Evolutionary conservation across 2,329 filamentous ascomycete genomes (phyloP), one percentile per base, ranked within the genome.

Genomic region (Aureobasidium sp.): DNA sequence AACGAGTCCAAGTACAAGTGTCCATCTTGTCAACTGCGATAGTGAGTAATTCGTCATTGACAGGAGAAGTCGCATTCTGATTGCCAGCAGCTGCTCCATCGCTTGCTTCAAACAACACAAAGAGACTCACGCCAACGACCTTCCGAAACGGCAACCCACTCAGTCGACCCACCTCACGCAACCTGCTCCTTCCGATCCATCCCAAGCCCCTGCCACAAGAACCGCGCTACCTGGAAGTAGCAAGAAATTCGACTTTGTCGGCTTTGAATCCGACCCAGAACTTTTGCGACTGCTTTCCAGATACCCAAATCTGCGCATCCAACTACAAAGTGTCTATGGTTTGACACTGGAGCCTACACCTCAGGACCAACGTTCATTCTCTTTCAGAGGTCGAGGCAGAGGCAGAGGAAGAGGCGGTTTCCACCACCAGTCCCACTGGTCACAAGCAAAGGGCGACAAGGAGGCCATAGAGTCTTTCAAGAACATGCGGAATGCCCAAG

Each of bases 1-100:
- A 67, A 71, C 50, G 72, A 74, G n/a, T 76, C 76, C 52, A 80
- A 79, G 67, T 80, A 80, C 73, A 79, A 78, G 70, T 80, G 78
- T 66, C 76, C 77, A n/a, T 72, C 73, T 25, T 80, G 78, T 66
- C 69, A 73, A 63, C 64, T 78, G 36, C 76, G 74, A 69, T 80
- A 79, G 77, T 79, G 68, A 27, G 72, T 66, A 34, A 9, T 3
- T 30, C 25, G n/a, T 42, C 9, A 7, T 13, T 9, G 16, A 30
- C 2, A 42, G 36, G 15, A n/a, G 13, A 30, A 30, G 50, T 41
- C 50, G 50, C 50, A 42, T 42, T 13, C 50, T 54, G 50, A 54
- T 37, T 15, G 25, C 29, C 21, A 27, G 1, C 27, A 75, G 72
- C 65, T 76, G 74, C 67, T 76, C 74, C 5, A 65, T 75, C 25